Evolutionary conservation across 805 yeast species (phyloP), one percentile per base, ranked within the genome.

Genomic region (Suhomyces sp.): DNA sequence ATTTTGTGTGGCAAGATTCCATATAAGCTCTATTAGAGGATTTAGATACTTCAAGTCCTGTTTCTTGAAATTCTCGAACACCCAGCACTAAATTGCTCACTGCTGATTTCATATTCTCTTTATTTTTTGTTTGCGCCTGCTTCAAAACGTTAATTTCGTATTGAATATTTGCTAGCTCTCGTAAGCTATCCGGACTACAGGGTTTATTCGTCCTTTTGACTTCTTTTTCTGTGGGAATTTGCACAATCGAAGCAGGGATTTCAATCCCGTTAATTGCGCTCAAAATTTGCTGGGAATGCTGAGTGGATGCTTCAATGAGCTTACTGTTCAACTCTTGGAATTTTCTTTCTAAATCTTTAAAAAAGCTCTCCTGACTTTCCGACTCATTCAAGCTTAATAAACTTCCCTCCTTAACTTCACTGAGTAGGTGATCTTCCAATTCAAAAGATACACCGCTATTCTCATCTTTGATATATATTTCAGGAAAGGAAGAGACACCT

Each of bases 401-500:
- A 2, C 83, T 74, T 0, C 90, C 91, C 2, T 77, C 76, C 45
- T 67, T 65, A 1, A 93, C 73, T 40, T 87, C 92, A 10, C 60
- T 62, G n/a, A 89, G 63, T 22, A 77, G 67, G 15, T 73, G 74
- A 40, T 90, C 92, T 55, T 92, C 97, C 20, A 93, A 68, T 64
- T 93, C 97, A 63, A 88, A 94, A 1, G 86, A 77, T 1, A 91
- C 77, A 0, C 80, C 80, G 29, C 79, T 74, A 2, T 69, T 65
- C 0, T 80, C 77, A 53, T 89, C 96, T 54, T 79, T 83, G 5
- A 91, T 76, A 59, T 87, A 87, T 24, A 94, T 80, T 10, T 85
- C 87, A 0, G 98, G 97, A 57, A 90, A 89, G 1, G 81, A 68
- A 10, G 82, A 79, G 0, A 81, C 67, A 0, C 87, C 86, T 0